Conservation (phyloP, 208 protist genomes). For the Porcisia hertigi region DNA sequence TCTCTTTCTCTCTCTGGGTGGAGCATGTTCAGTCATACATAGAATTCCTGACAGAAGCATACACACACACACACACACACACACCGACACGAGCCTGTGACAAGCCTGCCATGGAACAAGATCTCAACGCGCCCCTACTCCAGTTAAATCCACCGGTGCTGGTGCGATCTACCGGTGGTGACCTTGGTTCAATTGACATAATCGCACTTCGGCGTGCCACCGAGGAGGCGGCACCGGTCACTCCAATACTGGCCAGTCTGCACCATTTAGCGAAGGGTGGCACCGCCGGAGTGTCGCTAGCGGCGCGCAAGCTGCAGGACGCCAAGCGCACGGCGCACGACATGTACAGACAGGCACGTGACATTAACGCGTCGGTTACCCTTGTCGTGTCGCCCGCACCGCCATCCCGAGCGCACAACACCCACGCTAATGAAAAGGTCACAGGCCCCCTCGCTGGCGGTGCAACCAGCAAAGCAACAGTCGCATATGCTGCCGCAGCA, state of each 20-base stretch:
- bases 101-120: background rate
- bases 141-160: conserved; percentile 33
- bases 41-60: background rate
- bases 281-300: conserved; percentile 8
- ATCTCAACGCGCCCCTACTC: conserved; percentile 21
- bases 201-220: conserved; percentile 14
- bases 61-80: background rate
- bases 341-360: conserved; percentile 14
- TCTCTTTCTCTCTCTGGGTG: background rate
- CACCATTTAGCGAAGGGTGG: background rate
- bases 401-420: background rate
- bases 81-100: background rate
- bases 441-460: background rate
- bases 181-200: conserved; percentile 7
- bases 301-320: conserved; percentile 29
- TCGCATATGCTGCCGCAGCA: background rate
- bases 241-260: background rate
- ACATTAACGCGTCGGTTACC: background rate
- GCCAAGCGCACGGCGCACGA: conserved; percentile 28
- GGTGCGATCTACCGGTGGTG: conserved; percentile 22
- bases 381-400: background rate
- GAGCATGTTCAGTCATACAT: background rate
- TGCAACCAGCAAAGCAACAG: background rate
- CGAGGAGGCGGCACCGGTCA: background rate
- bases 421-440: background rate